phyloP scores from a whole-genome alignment of 1,139 yeast genomes.

The Petasospora fabianii region DNA sequence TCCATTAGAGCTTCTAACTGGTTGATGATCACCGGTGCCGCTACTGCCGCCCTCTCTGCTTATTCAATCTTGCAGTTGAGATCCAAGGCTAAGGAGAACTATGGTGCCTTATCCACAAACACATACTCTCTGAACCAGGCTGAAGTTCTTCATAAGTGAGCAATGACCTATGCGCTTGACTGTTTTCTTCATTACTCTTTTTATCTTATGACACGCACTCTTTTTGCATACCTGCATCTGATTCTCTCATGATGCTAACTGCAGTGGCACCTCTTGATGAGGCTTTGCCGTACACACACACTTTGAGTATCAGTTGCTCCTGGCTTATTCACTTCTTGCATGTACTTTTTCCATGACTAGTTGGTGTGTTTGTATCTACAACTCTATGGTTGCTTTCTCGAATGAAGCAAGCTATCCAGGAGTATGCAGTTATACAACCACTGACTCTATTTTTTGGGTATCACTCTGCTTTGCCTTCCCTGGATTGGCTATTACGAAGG shows the following conservation, averaged over 20 bases:
- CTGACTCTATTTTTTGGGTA: too few relatives aligned
- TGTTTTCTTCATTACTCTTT: constrained; percentile 2
- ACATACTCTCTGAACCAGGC: constrained; percentile 15
- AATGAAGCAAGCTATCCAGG: too few relatives aligned
- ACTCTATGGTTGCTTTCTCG: too few relatives aligned
- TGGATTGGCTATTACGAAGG: too few relatives aligned
- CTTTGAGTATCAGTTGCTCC: too few relatives aligned
- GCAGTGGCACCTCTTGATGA: background rate
- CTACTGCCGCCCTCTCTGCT: constrained; percentile 21
- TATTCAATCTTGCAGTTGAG: constrained; percentile 23
- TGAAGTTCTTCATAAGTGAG: constrained; percentile 16
- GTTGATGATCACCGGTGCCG: constrained; percentile 17
- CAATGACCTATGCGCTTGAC: background rate
- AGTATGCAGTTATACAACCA: too few relatives aligned
- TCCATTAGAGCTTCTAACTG: constrained; percentile 12
- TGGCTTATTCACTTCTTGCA: background rate
- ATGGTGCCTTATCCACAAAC: constrained; percentile 15
- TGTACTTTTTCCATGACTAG: background rate
- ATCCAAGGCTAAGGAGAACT: constrained; percentile 24
- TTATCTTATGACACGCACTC: background rate
- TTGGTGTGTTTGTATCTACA: too few relatives aligned
- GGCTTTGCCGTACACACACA: too few relatives aligned
- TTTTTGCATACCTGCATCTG: background rate
- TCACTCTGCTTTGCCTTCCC: too few relatives aligned
- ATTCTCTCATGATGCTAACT: too few relatives aligned